Conservation (phyloP, 176 grass and related monocot species). For the Ampelocalamus luodianensis region DNA sequence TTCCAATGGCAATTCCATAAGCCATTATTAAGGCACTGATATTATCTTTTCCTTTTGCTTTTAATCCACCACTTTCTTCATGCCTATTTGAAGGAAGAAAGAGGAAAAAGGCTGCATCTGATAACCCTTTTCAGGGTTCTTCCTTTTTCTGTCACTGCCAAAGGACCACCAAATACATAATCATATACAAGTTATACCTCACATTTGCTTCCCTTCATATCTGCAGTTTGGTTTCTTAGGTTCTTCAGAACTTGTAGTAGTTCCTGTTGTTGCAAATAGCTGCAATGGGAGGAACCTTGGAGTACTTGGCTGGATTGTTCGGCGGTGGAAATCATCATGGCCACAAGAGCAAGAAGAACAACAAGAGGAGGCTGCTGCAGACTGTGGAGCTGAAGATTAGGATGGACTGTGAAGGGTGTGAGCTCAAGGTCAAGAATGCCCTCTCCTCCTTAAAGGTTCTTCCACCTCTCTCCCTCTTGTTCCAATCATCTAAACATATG, state of each 20-base stretch:
- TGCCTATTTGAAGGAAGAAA: slow-evolving; percentile 2
- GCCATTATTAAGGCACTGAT: slow-evolving; percentile 11
- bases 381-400: slow-evolving; percentile 64
- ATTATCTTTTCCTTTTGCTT: slow-evolving; percentile 12
- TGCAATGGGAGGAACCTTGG: slow-evolving; percentile 47
- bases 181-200: background rate
- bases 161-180: slow-evolving; percentile 1
- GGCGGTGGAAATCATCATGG: slow-evolving; percentile 41
- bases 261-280: background rate
- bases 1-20: slow-evolving; percentile 9
- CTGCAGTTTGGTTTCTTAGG: background rate
- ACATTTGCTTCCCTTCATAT: background rate
- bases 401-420: slow-evolving; percentile 77
- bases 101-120: background rate
- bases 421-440: slow-evolving; percentile 67
- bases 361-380: slow-evolving; percentile 54
- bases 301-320: slow-evolving; percentile 51
- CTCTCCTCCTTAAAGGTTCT: slow-evolving; percentile 57
- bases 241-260: background rate
- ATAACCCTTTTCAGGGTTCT: slow-evolving; percentile 13
- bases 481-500: background rate
- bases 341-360: slow-evolving; percentile 36
- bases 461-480: too few relatives aligned
- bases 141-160: background rate
- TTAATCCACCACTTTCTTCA: slow-evolving; percentile 5